Evolutionary conservation across 1,139 yeast species (phyloP).

Genomic region (Pichia cactophila): DNA sequence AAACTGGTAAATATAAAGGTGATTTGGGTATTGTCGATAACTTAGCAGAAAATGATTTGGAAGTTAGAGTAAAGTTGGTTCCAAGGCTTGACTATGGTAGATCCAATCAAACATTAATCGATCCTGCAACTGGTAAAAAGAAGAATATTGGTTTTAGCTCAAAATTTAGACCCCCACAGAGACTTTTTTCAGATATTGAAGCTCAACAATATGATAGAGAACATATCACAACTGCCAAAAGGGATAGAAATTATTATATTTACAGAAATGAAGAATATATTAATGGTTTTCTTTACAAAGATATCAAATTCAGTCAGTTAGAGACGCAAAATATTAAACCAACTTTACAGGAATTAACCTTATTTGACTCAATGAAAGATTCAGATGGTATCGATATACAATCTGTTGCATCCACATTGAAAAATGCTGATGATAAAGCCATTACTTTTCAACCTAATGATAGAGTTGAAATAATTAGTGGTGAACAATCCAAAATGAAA

Average conservation of each 20-base stretch:
- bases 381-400: conserved; percentile 74
- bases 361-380: conserved; percentile 61
- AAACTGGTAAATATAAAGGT: conserved; percentile 86
- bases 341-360: conserved; percentile 77
- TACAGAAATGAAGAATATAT: conserved; percentile 84
- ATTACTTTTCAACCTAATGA: conserved; percentile 87
- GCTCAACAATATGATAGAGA: conserved; percentile 50
- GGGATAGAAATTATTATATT: conserved; percentile 67
- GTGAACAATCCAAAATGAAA: conserved; percentile 86
- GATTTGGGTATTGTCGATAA: conserved; percentile 92
- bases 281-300: conserved; percentile 82
- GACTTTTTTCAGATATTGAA: conserved; percentile 72
- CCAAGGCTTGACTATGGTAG: conserved; percentile 91
- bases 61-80: conserved; percentile 83
- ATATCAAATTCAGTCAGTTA: conserved; percentile 74
- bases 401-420: conserved; percentile 76
- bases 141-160: conserved; percentile 37
- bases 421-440: conserved; percentile 48
- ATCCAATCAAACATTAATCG: conserved; percentile 31
- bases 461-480: conserved; percentile 81
- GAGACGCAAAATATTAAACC: conserved; percentile 85
- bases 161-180: conserved; percentile 70
- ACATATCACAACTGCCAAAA: conserved; percentile 43
- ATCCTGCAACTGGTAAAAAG: conserved; percentile 44
- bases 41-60: conserved; percentile 88